Evolutionary conservation across 768 basidiomycete species (phyloP), one percentile per base, ranked within the genome.

Genomic region (Auricularia cornea): DNA sequence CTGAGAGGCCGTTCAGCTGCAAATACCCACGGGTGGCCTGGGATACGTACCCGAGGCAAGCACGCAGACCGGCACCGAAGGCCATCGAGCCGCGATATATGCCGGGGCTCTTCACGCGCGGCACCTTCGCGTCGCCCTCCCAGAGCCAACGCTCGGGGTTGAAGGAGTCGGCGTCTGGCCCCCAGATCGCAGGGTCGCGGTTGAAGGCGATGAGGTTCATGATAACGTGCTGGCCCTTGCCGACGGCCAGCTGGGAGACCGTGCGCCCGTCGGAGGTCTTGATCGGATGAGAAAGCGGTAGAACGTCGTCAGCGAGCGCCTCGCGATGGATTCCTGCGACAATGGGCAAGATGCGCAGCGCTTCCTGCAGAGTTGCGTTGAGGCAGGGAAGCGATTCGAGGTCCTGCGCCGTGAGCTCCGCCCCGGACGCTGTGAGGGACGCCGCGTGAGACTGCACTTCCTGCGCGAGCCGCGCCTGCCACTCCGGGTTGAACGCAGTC

Each of bases 221-320:
- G 11, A 48, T 18, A 23, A 48, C 75, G 1, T 71, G 3, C 66
- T 66, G 10, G 3, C 81, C 85, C 64, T 81, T 82, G 23, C 77
- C 73, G 40, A 88, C 71, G 4, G 74, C 54, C 59, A 88, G 71
- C 20, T 72, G 74, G 28, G 74, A 70, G 18, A 81, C 73, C 0
- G 68, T 65, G 51, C 75, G 68, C 0, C 84, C 84, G 0, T 79
- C 70, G 0, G 71, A 65, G 0, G 80, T 81, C 12, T 67, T 70
- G n/a, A 87, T 67, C 3, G 84, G 84, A 1, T 69, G 68, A 12
- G 75, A 76, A n/a, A 89, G 76, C 0, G 86, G 87, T 14, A 90
- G 77, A 2, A 84, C 70, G 62, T 86, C 83, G 68, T 88, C 23
- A 8, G 44, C 23, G 16, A 48, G 44, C 20, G 44, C 44, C 23